Evolutionary conservation across 208 protist species (phyloP), one percentile per base, ranked within the genome.

Genomic region (Acanthamoeba culbertsoni): DNA sequence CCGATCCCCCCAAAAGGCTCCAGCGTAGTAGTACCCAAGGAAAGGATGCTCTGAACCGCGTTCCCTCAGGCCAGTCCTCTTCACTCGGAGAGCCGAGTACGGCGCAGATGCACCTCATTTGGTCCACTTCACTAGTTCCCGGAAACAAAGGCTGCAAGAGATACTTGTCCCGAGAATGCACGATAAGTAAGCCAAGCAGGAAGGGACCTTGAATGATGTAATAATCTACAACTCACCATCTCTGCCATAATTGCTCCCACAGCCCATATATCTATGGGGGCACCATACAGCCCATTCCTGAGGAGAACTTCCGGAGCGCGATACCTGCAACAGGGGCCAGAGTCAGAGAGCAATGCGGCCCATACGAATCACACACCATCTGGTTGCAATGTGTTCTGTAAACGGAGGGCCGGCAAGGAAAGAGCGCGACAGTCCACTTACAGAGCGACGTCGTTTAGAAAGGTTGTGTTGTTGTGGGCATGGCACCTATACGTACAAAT

Each of bases 401-500:
- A 55, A 82, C 7, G 71, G 71, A 14, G 71, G 71, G 8, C 71
- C 71, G 16, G 71, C 31, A 6, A 14, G n/a, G 42, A 82, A 55
- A 3, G 40, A n/a, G 4, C 71, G 71, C 0, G 43, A 12, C 0
- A 82, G 42, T 12, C 71, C 71, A 35, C 71, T 82, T n/a, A n/a
- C n/a, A n/a, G n/a, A n/a, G n/a, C n/a, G n/a, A n/a, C n/a, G n/a
- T n/a, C n/a, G n/a, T n/a, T n/a, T n/a, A n/a, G n/a, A n/a, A n/a
- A n/a, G n/a, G n/a, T n/a, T n/a, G n/a, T n/a, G n/a, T n/a, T n/a
- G n/a, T n/a, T n/a, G n/a, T n/a, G n/a, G n/a, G n/a, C n/a, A n/a
- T n/a, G n/a, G n/a, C n/a, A n/a, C n/a, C n/a, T n/a, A n/a, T 42
- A 82, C 40, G 71, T 55, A 82, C 71, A 82, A 55, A n/a, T 82